Conservation (phyloP, 352 stramenopile species). For the Phytopythium boreale region DNA sequence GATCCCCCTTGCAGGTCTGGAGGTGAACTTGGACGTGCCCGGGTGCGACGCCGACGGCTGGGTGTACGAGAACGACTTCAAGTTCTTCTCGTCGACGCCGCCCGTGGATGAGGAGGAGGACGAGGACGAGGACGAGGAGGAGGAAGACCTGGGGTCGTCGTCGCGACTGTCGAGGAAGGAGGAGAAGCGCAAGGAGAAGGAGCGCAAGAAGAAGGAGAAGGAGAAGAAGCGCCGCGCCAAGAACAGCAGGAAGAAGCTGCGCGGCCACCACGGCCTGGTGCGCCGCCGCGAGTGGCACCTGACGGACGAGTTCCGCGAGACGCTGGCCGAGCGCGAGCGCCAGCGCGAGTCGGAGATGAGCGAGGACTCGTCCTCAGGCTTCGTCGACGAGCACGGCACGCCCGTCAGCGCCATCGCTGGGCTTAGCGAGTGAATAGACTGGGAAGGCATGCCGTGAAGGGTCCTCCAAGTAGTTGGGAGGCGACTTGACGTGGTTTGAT, state of each 20-base stretch:
- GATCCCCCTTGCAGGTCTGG: slow-evolving; percentile 63
- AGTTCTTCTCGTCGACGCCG: slow-evolving; percentile 61
- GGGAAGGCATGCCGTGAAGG: no score
- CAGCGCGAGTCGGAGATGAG: slow-evolving; percentile 27
- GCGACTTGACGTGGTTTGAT: no score
- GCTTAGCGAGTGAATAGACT: background rate
- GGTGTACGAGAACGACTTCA: slow-evolving; percentile 86
- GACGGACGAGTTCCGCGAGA: slow-evolving; percentile 49
- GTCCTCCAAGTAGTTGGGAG: no score
- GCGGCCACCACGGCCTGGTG: slow-evolving; percentile 63
- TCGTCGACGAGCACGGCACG: slow-evolving; percentile 34
- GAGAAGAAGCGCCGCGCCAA: slow-evolving; percentile 21
- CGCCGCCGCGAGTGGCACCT: slow-evolving; percentile 71
- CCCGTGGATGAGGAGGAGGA: slow-evolving; percentile 21
- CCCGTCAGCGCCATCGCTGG: slow-evolving; percentile 5
- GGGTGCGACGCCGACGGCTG: slow-evolving; percentile 77
- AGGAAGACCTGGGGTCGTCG: background rate
- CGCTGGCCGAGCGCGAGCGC: slow-evolving; percentile 23
- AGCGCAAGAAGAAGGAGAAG: slow-evolving; percentile 12
- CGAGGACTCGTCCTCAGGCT: slow-evolving; percentile 30
- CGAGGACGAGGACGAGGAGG: slow-evolving; percentile 19
- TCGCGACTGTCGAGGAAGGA: background rate
- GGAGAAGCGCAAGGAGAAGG: slow-evolving; percentile 3
- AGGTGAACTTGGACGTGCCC: slow-evolving; percentile 56
- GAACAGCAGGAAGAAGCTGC: slow-evolving; percentile 43